Percentiles rank a stretch among this genome's conserved stretches.
Conservation (phyloP, 345 rosid species). For the Excoecaria cochinchinensis region DNA sequence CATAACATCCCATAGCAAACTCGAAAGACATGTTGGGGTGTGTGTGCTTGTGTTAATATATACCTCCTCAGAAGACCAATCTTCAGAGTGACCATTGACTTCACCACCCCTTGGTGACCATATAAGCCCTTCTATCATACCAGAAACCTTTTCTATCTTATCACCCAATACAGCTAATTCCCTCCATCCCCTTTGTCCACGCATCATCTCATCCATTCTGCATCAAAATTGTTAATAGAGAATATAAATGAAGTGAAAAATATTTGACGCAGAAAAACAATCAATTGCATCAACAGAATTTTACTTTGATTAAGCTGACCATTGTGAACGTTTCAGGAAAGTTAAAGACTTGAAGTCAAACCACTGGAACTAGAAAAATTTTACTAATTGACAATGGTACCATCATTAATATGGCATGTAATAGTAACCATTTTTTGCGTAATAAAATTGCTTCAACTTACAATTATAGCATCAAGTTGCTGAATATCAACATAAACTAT, state of each 20-base stretch:
- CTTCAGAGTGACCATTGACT: slow-evolving; percentile 36
- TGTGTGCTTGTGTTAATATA: not conserved
- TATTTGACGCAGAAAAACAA: not conserved
- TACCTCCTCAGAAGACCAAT: slow-evolving; percentile 68
- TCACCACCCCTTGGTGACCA: slow-evolving; percentile 75
- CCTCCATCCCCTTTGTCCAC: slow-evolving; percentile 95
- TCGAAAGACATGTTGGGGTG: not conserved
- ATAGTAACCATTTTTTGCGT: not conserved
- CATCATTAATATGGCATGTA: not conserved
- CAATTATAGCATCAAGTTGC: not conserved
- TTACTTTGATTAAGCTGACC: not conserved
- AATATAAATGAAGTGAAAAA: not conserved
- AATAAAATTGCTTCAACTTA: not conserved
- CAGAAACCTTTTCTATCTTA: slow-evolving; percentile 68
- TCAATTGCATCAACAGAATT: not conserved
- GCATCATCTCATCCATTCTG: slow-evolving; percentile 99
- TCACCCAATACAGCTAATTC: slow-evolving; percentile 81
- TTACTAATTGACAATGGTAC: not conserved
- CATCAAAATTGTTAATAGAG: slow-evolving; percentile 9
- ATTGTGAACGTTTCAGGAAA: not conserved
- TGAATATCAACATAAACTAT: not conserved
- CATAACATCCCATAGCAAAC: not conserved
- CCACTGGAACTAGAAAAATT: not conserved
- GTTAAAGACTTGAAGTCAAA: not conserved
- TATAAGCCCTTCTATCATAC: slow-evolving; percentile 86